Evolutionary conservation across 2,329 filamentous ascomycete species (phyloP), one percentile per base, ranked within the genome.

Genomic region (Trichoderma aggressivum): DNA sequence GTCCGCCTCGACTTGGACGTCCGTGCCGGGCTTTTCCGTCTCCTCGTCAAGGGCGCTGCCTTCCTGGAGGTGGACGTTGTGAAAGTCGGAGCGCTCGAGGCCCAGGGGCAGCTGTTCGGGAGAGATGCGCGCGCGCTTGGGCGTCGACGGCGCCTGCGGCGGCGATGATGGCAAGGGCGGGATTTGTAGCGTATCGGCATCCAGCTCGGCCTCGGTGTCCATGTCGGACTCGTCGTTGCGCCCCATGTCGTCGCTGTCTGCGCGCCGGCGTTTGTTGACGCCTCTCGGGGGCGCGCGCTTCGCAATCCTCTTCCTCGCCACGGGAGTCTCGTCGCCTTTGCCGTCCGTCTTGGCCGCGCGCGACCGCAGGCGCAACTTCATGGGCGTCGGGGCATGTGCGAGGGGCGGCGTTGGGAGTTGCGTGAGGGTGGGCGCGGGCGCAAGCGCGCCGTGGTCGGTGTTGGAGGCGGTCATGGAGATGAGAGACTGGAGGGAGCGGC

Each of bases 61-160:
- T n/a, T 76, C 77, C 59, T 72, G 78, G 70, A 77, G 73, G 74
- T 86, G 81, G 39, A 89, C 77, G 58, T 79, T 79, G 79, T 90
- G 87, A 75, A 86, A 91, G 78, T 90, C 88, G 43, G 83, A 79
- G 32, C 88, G 85, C 73, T 85, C 87, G 12, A 90, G 83, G 5
- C 89, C 89, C 1, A 89, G 83, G 7, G 89, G 89, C 0, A 91
- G 78, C n/a, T 84, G 82, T 74, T 87, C 87, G 2, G 89, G 89
- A 34, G 88, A 88, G 70, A 90, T 85, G 74, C 88, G 87, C 72
- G 86, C 82, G 68, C 88, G 85, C 79, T 89, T 90, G 0, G 89
- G 89, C 10, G 89, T 91, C 58, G 84, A 82, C 3, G 85, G 86
- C 53, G 79, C 77, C 18, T 75, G 72, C 5, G 78, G 53, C 7